These are phyloP conservation scores for Dactylellina drechsleri DNA, from an alignment of 2,329 filamentous ascomycete species.

Conservation along the genomic window DNA sequence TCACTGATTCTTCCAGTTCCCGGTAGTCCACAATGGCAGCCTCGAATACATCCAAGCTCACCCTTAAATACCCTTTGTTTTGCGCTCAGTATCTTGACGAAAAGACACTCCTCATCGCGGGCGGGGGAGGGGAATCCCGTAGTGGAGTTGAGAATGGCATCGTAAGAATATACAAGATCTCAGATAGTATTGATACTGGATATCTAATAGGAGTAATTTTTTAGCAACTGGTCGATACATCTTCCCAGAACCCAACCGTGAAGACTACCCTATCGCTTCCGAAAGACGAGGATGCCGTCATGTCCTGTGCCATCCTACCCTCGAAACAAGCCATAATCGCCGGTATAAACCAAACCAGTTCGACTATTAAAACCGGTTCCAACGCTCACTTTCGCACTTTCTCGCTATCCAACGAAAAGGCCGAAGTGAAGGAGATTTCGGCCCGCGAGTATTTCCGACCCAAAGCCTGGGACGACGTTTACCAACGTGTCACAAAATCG, in stretches of 20 bases:
- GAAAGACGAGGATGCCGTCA: conserved; percentile 57
- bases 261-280: conserved; percentile 56
- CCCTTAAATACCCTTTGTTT: conserved; percentile 58
- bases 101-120: conserved; percentile 56
- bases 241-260: conserved; percentile 32
- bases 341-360: conserved; percentile 56
- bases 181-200: no score
- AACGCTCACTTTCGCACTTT: conserved; percentile 58
- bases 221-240: conserved; percentile 48
- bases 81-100: conserved; percentile 58
- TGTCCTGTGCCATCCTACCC: conserved; percentile 56
- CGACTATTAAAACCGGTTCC: conserved; percentile 44
- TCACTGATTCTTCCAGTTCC: not conserved
- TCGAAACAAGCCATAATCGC: conserved; percentile 51
- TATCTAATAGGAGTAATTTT: not conserved
- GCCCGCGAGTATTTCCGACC: conserved; percentile 46
- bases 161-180: conserved; percentile 46
- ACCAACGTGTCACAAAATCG: conserved; percentile 46
- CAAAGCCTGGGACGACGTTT: conserved; percentile 52
- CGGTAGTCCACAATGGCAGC: conserved; percentile 55
- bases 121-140: conserved; percentile 58
- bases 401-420: conserved; percentile 48
- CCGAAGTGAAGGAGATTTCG: conserved; percentile 54
- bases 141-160: conserved; percentile 58
- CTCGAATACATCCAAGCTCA: conserved; percentile 57